Conservation (phyloP, 208 protist genomes). For the Crithidia brevicula region DNA sequence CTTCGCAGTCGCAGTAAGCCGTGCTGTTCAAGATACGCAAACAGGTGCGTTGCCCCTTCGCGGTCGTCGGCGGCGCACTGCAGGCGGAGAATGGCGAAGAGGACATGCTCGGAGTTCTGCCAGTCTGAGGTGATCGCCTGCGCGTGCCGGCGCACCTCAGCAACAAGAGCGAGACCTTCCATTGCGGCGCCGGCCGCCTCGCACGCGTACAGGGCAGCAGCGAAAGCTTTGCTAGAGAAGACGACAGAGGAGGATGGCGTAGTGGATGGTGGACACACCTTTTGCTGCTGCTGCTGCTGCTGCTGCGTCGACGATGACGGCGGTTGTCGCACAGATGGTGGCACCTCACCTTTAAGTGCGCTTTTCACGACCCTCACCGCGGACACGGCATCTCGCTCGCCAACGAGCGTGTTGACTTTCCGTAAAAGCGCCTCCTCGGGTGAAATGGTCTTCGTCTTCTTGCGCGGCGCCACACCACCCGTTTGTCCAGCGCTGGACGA, state of each 20-base stretch:
- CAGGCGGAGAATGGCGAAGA: conserved; percentile 65
- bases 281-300: not conserved
- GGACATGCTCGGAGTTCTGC: conserved; percentile 57
- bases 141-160: conserved; percentile 34
- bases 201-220: conserved; percentile 59
- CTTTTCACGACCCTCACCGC: conserved; percentile 25
- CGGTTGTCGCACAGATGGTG: too few species aligned
- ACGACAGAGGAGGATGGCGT: conserved; percentile 2
- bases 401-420: conserved; percentile 32
- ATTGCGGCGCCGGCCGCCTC: conserved; percentile 33
- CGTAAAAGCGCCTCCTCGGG: conserved; percentile 23
- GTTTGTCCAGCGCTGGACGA: not conserved
- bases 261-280: too few species aligned
- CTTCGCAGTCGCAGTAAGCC: conserved; percentile 54
- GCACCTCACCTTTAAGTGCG: conserved; percentile 15
- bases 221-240: conserved; percentile 41
- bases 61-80: conserved; percentile 57
- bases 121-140: conserved; percentile 23
- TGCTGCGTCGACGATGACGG: too few species aligned
- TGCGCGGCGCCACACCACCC: too few species aligned
- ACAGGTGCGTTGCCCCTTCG: conserved; percentile 52
- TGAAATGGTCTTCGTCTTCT: not conserved
- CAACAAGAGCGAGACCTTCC: conserved; percentile 50
- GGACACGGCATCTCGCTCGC: conserved; percentile 20
- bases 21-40: conserved; percentile 57